Evolutionary conservation across 345 rosid species (phyloP).

Genomic region (Psidium guajava): DNA sequence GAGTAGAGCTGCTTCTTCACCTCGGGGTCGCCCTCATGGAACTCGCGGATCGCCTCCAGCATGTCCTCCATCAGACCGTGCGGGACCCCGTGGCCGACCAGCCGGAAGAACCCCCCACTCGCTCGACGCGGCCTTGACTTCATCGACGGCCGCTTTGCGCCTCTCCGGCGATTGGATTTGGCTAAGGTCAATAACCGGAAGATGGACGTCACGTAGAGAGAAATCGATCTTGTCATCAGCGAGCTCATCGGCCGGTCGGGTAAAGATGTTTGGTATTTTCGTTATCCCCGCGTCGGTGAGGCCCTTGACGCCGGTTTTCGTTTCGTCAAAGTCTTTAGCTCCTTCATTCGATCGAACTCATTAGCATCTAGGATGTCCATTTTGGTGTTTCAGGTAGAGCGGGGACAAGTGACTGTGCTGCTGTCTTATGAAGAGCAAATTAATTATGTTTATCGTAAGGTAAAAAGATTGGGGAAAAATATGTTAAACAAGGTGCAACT

Average conservation of each 20-base stretch:
- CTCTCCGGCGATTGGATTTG: neutral
- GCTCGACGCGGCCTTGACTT: neutral
- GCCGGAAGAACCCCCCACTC: constrained; percentile 13
- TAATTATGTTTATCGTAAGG: neutral
- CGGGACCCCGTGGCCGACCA: constrained; percentile 9
- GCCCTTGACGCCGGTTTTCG: neutral
- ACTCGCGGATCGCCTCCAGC: neutral
- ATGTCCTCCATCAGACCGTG: neutral
- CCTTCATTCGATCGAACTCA: neutral
- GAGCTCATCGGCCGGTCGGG: neutral
- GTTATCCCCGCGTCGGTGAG: neutral
- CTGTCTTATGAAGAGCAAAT: neutral
- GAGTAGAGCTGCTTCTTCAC: constrained; percentile 1
- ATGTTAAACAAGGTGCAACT: neutral
- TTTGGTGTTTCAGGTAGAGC: neutral
- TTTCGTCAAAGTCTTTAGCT: neutral
- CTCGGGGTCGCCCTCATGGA: neutral
- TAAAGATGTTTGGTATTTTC: neutral
- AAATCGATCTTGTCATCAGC: neutral
- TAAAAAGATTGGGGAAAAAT: neutral
- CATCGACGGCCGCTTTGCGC: neutral
- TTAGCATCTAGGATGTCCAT: neutral
- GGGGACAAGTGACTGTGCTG: neutral
- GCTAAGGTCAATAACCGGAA: neutral
- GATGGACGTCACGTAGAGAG: neutral